Evolutionary conservation across 257 asterid genomes (phyloP).

Genomic region (Anisodus tanguticus): DNA sequence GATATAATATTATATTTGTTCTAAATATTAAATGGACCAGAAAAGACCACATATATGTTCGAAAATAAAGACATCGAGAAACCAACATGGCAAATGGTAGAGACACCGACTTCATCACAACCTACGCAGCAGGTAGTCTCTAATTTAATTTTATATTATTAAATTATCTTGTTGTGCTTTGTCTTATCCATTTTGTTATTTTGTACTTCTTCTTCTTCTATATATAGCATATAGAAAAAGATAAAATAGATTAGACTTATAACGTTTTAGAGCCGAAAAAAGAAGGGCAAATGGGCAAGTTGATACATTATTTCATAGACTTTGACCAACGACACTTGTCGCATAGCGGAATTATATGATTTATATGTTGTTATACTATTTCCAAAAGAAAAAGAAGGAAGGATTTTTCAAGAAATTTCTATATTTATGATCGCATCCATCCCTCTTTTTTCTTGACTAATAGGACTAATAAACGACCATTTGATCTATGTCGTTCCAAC

Average conservation of each 20-base stretch:
- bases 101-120: slow-evolving; percentile 27
- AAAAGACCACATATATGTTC: slow-evolving; percentile 17
- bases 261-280: neutral
- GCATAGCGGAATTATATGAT: neutral
- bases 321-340: slow-evolving; percentile 11
- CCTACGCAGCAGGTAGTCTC: neutral
- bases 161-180: neutral
- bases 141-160: slow-evolving; percentile 5
- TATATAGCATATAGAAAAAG: neutral
- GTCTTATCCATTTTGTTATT: neutral
- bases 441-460: too few relatives aligned
- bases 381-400: neutral
- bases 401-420: neutral
- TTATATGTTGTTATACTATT: neutral
- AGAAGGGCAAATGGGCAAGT: neutral
- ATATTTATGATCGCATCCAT: neutral
- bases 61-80: neutral
- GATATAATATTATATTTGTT: neutral
- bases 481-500: too few relatives aligned
- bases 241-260: neutral
- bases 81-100: slow-evolving; percentile 17
- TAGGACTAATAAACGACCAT: too few relatives aligned
- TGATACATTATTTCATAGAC: neutral
- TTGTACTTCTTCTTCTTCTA: slow-evolving; percentile 1
- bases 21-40: neutral